phyloP scores from a whole-genome alignment of 2,329 filamentous ascomycete genomes.

The Aspergillus proliferans region DNA sequence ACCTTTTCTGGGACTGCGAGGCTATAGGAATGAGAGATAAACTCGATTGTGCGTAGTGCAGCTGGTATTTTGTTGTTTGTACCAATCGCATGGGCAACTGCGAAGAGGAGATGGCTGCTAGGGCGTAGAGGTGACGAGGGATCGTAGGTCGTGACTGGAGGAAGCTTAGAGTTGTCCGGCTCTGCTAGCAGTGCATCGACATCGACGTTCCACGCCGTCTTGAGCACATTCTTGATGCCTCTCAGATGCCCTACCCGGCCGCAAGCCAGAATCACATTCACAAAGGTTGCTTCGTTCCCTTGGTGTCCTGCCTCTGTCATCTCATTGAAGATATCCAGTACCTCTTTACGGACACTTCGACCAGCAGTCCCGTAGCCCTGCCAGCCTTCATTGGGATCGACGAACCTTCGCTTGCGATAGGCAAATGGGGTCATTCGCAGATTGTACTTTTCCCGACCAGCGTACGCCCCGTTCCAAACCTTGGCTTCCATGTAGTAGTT shows the following conservation, averaged over 20 bases:
- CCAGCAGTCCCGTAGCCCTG: conserved; percentile 24
- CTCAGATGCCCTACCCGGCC: conserved; percentile 47
- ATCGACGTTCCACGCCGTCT: conserved; percentile 51
- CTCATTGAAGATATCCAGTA: conserved; percentile 39
- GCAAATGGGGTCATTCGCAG: conserved; percentile 28
- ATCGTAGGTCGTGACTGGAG: conserved; percentile 36
- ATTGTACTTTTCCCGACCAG: conserved; percentile 35
- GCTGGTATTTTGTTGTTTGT: conserved; percentile 57
- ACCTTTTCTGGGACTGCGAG: conserved; percentile 52
- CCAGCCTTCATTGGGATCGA: conserved; percentile 15
- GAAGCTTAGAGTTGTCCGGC: conserved; percentile 25
- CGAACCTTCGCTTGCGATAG: conserved; percentile 24
- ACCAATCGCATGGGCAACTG: conserved; percentile 64
- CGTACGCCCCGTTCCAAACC: conserved; percentile 41
- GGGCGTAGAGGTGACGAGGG: conserved; percentile 53
- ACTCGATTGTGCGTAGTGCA: conserved; percentile 56
- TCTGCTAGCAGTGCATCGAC: conserved; percentile 35
- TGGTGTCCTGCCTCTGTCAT: conserved; percentile 42
- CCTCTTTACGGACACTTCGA: conserved; percentile 28
- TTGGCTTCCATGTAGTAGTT: conserved; percentile 50
- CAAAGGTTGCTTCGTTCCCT: conserved; percentile 49
- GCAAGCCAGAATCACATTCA: conserved; percentile 48
- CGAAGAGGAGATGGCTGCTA: conserved; percentile 52
- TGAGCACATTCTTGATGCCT: conserved; percentile 44
- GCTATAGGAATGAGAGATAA: conserved; percentile 54